Base-by-base conservation (phyloP, 2,329 filamentous ascomycete species). In the Remersonia thermophila region DNA sequence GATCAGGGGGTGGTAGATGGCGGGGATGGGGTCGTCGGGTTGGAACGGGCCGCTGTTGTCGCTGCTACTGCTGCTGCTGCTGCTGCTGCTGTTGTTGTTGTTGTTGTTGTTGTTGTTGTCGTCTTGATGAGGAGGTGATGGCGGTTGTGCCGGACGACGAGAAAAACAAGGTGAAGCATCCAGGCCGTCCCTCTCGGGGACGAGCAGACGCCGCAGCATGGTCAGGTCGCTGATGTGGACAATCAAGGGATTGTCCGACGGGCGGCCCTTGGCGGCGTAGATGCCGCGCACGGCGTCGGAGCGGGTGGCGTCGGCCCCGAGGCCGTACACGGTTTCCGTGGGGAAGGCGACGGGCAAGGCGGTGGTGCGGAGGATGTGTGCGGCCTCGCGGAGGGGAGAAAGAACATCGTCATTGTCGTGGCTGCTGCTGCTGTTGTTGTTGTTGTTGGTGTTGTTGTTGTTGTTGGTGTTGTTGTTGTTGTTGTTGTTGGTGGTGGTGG, bases 311-410 rank as follows among this genome's bases (percentile, higher is more conserved):
- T 96, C 91, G 11, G 91, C 91, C n/a, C 86, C 91, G 7, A 98
- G 70, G 0, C 91, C 91, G 55, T 98, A 98, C 1, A 98, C 91
- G 0, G 91, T 98, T 61, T 98, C 91, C 0, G 91, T 98, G 1
- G 91, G 91, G 55, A 98, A 98, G 1, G 84, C 91, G 32, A 98
- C 85, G 4, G 91, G 91, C 3, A 71, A 70, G 53, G 83, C 70
- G 35, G 70, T 77, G 13, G 66, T 66, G 35, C 66, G 71, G 26
- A 94, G 64, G 45, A 77, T 68, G 10, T 67, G 54, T 2, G 83
- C 84, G 1, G 84, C 84, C 37, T 75, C 62, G 39, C 64, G 60
- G 27, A 93, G 66, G 17, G 59, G 54, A 2, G 47, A 49, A 27
- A 65, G 40, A 6, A 55, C 54, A 6, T 51, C 49, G 2, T 16